These are phyloP conservation scores for Trichothecium sympodiale DNA, from an alignment of 2,329 filamentous ascomycete species.

Conservation along the genomic window DNA sequence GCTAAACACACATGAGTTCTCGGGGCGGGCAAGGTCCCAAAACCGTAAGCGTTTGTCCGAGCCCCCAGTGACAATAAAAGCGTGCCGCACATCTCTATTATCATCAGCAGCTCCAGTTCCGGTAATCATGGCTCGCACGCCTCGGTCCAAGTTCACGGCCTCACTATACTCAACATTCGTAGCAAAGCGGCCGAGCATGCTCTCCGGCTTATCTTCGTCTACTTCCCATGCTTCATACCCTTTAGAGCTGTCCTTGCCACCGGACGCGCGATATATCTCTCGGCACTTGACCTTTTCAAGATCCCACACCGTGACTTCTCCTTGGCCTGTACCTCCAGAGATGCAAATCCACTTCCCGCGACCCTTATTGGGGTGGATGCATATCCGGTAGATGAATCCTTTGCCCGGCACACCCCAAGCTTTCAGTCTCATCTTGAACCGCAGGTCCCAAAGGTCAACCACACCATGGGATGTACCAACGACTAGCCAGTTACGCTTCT, in stretches of 20 bases:
- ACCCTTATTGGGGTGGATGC: constrained; percentile 67
- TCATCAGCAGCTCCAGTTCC: constrained; percentile 62
- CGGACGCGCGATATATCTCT: constrained; percentile 71
- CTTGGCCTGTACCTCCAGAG: constrained; percentile 73
- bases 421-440: constrained; percentile 81
- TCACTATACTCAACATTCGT: constrained; percentile 56
- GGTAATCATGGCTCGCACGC: constrained; percentile 65
- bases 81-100: constrained; percentile 61
- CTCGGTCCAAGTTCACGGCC: constrained; percentile 45
- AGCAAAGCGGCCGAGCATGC: constrained; percentile 78
- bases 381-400: constrained; percentile 67
- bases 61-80: constrained; percentile 79
- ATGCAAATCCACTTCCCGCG: constrained; percentile 80
- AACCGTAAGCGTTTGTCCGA: constrained; percentile 86
- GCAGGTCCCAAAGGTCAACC: constrained; percentile 87
- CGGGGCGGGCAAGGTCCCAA: constrained; percentile 76
- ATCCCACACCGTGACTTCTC: constrained; percentile 93
- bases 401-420: constrained; percentile 81
- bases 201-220: constrained; percentile 79
- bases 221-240: constrained; percentile 78
- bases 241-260: constrained; percentile 32
- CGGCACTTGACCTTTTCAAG: constrained; percentile 80
- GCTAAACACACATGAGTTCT: constrained; percentile 71
- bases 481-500: constrained; percentile 79
- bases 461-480: constrained; percentile 89